Percentiles rank a stretch among this genome's conserved stretches.
Conservation (phyloP, 352 stramenopile species). For the Globisporangium viniferum region DNA sequence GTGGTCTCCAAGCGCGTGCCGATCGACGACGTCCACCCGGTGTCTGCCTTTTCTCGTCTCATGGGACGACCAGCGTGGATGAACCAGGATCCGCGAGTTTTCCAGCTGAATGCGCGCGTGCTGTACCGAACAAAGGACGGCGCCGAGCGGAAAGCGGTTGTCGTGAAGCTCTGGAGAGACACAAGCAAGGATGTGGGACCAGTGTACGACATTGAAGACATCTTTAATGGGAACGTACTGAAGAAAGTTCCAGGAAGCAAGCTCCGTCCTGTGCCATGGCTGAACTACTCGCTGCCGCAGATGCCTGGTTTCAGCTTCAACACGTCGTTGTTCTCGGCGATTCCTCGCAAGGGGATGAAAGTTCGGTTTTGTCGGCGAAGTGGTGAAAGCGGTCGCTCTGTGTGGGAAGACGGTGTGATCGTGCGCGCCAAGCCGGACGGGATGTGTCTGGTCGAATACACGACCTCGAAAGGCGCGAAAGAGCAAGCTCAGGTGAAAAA, state of each 20-base stretch:
- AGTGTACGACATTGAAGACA: conserved; percentile 40
- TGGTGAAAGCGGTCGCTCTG: conserved; percentile 19
- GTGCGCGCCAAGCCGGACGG: conserved; percentile 43
- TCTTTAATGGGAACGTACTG: conserved; percentile 39
- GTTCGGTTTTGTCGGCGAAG: conserved; percentile 43
- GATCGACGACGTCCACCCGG: conserved; percentile 25
- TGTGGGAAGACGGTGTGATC: conserved; percentile 50
- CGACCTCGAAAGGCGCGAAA: conserved; percentile 26
- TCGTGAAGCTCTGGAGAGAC: conserved; percentile 46
- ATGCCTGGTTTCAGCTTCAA: conserved; percentile 25
- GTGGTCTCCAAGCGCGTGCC: conserved; percentile 46
- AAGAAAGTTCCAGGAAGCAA: conserved; percentile 37
- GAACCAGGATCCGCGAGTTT: conserved; percentile 18
- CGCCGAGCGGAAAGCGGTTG: conserved; percentile 45
- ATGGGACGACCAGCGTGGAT: conserved; percentile 15
- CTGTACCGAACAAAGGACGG: conserved; percentile 52
- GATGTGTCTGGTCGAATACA: conserved; percentile 45
- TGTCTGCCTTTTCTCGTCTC: conserved; percentile 31
- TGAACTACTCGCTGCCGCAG: conserved; percentile 39
- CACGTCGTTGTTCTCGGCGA: conserved; percentile 21
- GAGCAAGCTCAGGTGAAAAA: conserved; percentile 48
- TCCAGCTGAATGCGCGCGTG: conserved; percentile 48
- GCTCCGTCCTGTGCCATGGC: conserved; percentile 46
- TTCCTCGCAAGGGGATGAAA: conserved; percentile 43
- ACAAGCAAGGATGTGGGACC: conserved; percentile 6